Percentiles rank a stretch among this genome's conserved stretches.
phyloP scores from a whole-genome alignment of 768 basidiomycete genomes.

The Lyophyllum atratum region DNA sequence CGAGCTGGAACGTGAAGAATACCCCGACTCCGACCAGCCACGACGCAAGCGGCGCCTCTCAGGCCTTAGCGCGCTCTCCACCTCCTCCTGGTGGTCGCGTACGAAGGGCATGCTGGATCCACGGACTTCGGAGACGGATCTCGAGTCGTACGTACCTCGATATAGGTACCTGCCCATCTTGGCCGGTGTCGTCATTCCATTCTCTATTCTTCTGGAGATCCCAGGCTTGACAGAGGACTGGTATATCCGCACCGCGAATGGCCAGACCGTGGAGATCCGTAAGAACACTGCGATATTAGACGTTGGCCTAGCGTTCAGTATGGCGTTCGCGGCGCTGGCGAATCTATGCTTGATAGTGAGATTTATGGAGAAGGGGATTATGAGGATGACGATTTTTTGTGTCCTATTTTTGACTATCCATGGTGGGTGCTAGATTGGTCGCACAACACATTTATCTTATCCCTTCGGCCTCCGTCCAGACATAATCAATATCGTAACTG shows the following conservation, averaged over 20 bases:
- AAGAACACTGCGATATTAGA: conserved; percentile 61
- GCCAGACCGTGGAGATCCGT: conserved; percentile 45
- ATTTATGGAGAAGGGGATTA: conserved; percentile 71
- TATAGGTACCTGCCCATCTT: conserved; percentile 68
- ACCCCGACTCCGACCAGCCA: neutral
- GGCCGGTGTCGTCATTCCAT: conserved; percentile 69
- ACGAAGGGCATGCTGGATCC: conserved; percentile 22
- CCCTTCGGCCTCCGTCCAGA: conserved; percentile 42
- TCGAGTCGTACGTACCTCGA: conserved; percentile 46
- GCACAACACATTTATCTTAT: neutral
- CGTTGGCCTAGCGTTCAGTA: conserved; percentile 63
- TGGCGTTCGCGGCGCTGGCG: conserved; percentile 67
- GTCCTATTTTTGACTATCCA: conserved; percentile 70
- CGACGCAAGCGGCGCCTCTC: conserved; percentile 5
- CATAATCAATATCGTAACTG: conserved; percentile 61
- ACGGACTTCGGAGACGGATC: conserved; percentile 22
- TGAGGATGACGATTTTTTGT: conserved; percentile 60
- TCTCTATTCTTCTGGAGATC: conserved; percentile 81
- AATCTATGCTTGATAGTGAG: conserved; percentile 67
- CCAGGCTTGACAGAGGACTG: conserved; percentile 77
- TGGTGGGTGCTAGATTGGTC: conserved; percentile 43
- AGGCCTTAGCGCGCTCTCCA: neutral
- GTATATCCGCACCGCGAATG: conserved; percentile 60
- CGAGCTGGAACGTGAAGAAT: conserved; percentile 17
- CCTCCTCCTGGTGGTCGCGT: conserved; percentile 14